Evolutionary conservation across 345 rosid species (phyloP).

Genomic region (Salix koriyanagi): DNA sequence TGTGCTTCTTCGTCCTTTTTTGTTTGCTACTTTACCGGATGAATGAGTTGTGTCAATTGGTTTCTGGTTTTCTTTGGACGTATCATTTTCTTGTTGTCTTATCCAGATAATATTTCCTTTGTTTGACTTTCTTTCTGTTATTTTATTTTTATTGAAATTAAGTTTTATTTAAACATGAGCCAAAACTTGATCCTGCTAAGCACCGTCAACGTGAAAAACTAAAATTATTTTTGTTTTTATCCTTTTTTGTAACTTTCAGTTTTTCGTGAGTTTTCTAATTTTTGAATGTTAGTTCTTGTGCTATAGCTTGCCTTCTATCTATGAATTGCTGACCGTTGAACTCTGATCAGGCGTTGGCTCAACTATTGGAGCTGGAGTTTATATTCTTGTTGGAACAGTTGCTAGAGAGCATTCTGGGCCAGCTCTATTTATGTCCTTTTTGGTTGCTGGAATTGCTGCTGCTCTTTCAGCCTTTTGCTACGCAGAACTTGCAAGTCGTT

Average conservation of each 20-base stretch:
- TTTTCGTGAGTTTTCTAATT: neutral
- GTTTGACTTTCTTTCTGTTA: neutral
- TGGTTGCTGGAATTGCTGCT: slow-evolving; percentile 91
- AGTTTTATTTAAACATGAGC: neutral
- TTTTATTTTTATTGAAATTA: neutral
- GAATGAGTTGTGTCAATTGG: neutral
- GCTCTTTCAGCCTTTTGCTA: slow-evolving; percentile 96
- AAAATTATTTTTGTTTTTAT: neutral
- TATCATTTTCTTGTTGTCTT: neutral
- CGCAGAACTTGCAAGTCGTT: slow-evolving; percentile 91
- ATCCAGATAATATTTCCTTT: neutral
- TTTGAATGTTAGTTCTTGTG: neutral
- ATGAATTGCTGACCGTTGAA: neutral
- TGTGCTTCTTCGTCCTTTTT: neutral
- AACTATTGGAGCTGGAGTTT: slow-evolving; percentile 97
- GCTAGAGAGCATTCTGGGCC: slow-evolving; percentile 99
- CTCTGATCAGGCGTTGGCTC: slow-evolving; percentile 75
- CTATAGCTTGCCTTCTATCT: neutral
- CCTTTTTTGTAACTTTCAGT: neutral
- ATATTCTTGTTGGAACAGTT: slow-evolving; percentile 92
- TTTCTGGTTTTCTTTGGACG: neutral
- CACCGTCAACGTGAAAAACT: neutral
- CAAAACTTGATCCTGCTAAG: neutral
- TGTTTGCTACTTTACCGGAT: neutral
- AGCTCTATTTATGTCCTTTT: slow-evolving; percentile 78